These are phyloP conservation scores for Peronospora belbahrii DNA, from an alignment of 352 stramenopile genomes.

Conservation along the genomic window DNA sequence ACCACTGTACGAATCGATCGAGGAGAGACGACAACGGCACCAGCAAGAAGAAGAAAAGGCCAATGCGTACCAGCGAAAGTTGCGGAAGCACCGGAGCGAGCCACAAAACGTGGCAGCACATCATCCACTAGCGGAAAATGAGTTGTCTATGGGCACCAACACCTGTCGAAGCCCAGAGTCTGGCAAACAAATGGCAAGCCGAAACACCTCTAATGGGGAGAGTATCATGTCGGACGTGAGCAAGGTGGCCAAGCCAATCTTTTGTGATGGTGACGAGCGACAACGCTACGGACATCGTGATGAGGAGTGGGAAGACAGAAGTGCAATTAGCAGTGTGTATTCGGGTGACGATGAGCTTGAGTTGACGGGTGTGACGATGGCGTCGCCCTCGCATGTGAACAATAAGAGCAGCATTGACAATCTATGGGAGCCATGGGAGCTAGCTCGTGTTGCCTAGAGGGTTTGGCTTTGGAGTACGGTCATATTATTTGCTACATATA, in stretches of 20 bases:
- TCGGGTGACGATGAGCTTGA: slow-evolving; percentile 62
- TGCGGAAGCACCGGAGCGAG: slow-evolving; percentile 26
- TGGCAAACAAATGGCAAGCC: slow-evolving; percentile 7
- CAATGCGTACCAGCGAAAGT: slow-evolving; percentile 15
- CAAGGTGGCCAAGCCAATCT: slow-evolving; percentile 27
- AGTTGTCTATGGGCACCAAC: slow-evolving; percentile 16
- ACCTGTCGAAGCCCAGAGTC: slow-evolving; percentile 21
- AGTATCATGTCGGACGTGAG: slow-evolving; percentile 49
- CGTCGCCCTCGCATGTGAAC: slow-evolving; percentile 16
- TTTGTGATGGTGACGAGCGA: slow-evolving; percentile 28
- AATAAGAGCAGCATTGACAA: slow-evolving; percentile 41
- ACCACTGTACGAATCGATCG: slow-evolving; percentile 15
- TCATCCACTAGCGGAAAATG: slow-evolving; percentile 16
- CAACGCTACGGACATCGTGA: slow-evolving; percentile 30
- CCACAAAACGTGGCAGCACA: slow-evolving; percentile 20
- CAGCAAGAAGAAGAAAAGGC: slow-evolving; percentile 8
- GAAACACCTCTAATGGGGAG: slow-evolving; percentile 20
- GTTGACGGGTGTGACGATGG: slow-evolving; percentile 49
- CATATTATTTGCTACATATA: no score
- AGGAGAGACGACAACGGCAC: slow-evolving; percentile 13
- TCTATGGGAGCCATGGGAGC: slow-evolving; percentile 74
- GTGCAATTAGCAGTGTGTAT: slow-evolving; percentile 24
- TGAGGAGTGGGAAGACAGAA: slow-evolving; percentile 34
- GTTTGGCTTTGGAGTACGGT: no score
- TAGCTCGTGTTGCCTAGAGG: slow-evolving; percentile 38